A percentile compares a stretch with the other conserved stretches of the same genome.
Conservation (phyloP, 1,139 yeast species). For the Magnusiomyces starmeri region DNA sequence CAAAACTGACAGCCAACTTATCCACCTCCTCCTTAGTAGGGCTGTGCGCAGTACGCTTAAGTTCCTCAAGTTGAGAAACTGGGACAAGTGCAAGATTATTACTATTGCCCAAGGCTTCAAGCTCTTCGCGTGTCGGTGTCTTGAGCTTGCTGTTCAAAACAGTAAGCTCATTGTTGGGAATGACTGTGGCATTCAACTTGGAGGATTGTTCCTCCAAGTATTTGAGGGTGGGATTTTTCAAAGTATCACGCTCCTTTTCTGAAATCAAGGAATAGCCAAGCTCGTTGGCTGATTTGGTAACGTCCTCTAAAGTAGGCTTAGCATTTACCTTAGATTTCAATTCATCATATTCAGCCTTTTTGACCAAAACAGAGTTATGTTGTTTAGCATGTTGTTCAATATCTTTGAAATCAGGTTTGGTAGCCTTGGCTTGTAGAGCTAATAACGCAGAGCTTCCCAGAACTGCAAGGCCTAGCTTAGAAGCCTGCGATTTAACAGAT, state of each 20-base stretch:
- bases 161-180: conserved; percentile 29
- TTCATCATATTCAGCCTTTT: conserved; percentile 17
- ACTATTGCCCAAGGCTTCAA: conserved; percentile 25
- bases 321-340: conserved; percentile 13
- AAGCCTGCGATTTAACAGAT: conserved; percentile 18
- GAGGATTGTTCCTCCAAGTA: conserved; percentile 24
- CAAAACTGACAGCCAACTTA: conserved; percentile 42
- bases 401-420: conserved; percentile 25
- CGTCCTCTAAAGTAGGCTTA: conserved; percentile 8
- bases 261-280: conserved; percentile 9
- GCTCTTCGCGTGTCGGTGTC: conserved; percentile 30
- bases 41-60: conserved; percentile 17
- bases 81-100: conserved; percentile 21
- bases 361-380: conserved; percentile 17
- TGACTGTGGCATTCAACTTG: conserved; percentile 28
- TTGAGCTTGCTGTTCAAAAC: conserved; percentile 20
- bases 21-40: conserved; percentile 36
- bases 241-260: conserved; percentile 26
- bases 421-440: conserved; percentile 23
- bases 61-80: conserved; percentile 9
- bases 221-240: conserved; percentile 31
- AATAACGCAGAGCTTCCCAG: conserved; percentile 23
- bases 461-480: conserved; percentile 23
- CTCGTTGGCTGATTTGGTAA: conserved; percentile 35
- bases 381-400: conserved; percentile 16